Conservation (phyloP, 331 rosid species). For the Quercus lobata region DNA sequence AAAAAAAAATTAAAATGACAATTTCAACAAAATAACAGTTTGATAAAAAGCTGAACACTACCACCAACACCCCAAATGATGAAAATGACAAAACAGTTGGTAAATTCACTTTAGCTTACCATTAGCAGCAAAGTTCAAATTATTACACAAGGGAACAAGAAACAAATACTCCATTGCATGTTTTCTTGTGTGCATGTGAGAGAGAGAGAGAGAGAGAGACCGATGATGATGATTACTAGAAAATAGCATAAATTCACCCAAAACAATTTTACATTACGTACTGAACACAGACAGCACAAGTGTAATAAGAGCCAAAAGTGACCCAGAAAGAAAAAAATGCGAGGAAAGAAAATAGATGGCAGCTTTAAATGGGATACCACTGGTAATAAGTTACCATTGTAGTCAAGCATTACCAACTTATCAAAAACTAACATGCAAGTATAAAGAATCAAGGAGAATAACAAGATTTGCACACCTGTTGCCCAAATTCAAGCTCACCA, state of each 20-base stretch:
- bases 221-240: too few species aligned
- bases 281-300: too few species aligned
- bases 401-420: not conserved
- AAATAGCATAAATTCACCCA: too few species aligned
- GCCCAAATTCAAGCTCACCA: conserved; percentile 94
- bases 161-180: not conserved
- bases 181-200: not conserved
- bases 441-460: conserved; percentile 6
- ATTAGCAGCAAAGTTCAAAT: not conserved
- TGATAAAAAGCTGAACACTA: not conserved
- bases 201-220: not conserved
- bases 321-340: not conserved
- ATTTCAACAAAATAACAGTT: not conserved
- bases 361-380: not conserved
- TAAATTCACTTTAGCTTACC: not conserved
- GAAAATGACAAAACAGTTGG: not conserved
- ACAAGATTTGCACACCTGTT: conserved; percentile 61
- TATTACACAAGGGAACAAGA: not conserved
- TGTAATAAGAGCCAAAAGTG: not conserved
- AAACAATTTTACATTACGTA: too few species aligned
- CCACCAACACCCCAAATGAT: not conserved
- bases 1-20: not conserved
- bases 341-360: not conserved
- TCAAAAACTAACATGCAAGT: not conserved
- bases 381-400: not conserved